Base-by-base conservation (phyloP, 768 basidiomycete species). In the Coprinopsis strossmayeri region DNA sequence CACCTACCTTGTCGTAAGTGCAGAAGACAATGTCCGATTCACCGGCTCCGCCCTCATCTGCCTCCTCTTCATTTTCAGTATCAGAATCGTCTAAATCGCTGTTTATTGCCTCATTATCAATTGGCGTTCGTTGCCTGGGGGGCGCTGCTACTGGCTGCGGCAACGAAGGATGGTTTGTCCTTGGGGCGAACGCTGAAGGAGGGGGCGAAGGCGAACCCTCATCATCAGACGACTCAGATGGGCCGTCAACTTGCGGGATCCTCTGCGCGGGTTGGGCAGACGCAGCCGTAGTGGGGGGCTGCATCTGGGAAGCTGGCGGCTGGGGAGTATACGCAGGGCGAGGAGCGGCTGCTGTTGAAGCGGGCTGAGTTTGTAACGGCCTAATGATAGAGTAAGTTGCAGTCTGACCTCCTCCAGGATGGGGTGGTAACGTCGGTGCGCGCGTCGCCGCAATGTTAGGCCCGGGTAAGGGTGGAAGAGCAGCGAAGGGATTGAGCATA, bases 61-160 rank as follows among this genome's bases (percentile, higher is more conserved):
- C 79, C 10, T 91, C 91, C 38, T 87, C 87, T 53, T 91, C 91
- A 11, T 77, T 80, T 45, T 91, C 87, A 4, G 87, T 87, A 54
- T 96, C 94, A 0, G 89, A 89, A 61, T 97, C 94, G 67, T 99
- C 96, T 38, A 99, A 68, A 60, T 99, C 96, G 48, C 91, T 95
- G 59, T 94, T 95, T 64, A 99, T 98, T 13, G 85, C 87, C 60
- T 99, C 95, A 25, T 75, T 74, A 53, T 87, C 87, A 23, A 68
- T 72, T 1, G 55, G 54, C 1, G 59, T 63, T 25, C 68, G 64
- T 20, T 66, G 56, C 11, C 71, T 56, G 12, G 69, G 55, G 10
- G 61, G 63, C 23, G 65, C 56, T 25, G 65, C 56, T 52, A 70
- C 69, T 3, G 76, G 78, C 59, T 86, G 85, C n/a, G 86, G 87